phyloP scores from a whole-genome alignment of 1,139 yeast genomes.

The Taiozyma sp. region DNA sequence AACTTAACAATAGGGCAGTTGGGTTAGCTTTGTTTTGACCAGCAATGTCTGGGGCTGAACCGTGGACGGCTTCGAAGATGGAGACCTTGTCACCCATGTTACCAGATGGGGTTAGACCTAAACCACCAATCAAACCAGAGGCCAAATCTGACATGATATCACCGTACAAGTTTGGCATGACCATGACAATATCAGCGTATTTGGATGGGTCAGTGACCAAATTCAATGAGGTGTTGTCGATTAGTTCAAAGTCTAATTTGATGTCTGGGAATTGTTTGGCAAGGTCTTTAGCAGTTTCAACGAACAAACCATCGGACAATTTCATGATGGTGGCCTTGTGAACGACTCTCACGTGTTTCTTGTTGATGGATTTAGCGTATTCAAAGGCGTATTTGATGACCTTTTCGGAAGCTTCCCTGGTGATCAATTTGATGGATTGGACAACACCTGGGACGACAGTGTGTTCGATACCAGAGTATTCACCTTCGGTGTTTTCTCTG shows the following conservation, averaged over 20 bases:
- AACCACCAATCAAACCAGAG: slow-evolving; percentile 96
- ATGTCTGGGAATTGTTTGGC: slow-evolving; percentile 92
- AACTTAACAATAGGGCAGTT: slow-evolving; percentile 91
- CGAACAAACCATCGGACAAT: slow-evolving; percentile 95
- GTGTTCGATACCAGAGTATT: slow-evolving; percentile 98
- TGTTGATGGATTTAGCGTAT: slow-evolving; percentile 86
- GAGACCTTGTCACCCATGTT: slow-evolving; percentile 98
- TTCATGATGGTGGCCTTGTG: slow-evolving; percentile 99
- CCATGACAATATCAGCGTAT: slow-evolving; percentile 86
- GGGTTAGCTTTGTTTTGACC: slow-evolving; percentile 99
- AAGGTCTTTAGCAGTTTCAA: slow-evolving; percentile 84
- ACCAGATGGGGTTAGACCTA: slow-evolving; percentile 98
- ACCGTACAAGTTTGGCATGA: slow-evolving; percentile 99
- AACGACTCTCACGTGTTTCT: slow-evolving; percentile 88
- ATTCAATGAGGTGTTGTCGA: slow-evolving; percentile 92
- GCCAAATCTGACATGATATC: slow-evolving; percentile 97
- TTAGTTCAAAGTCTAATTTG: slow-evolving; percentile 75
- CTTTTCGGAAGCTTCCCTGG: slow-evolving; percentile 93
- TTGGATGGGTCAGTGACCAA: slow-evolving; percentile 86
- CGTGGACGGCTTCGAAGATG: slow-evolving; percentile 98
- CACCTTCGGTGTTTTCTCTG: slow-evolving; percentile 99
- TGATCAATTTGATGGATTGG: slow-evolving; percentile 94
- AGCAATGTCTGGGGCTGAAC: slow-evolving; percentile 98
- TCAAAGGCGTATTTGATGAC: slow-evolving; percentile 96
- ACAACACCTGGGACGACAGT: slow-evolving; percentile 98